These are phyloP conservation scores for Zhuliangozyma parablackwelliae DNA, from an alignment of 1,139 yeast species.

Conservation along the genomic window DNA sequence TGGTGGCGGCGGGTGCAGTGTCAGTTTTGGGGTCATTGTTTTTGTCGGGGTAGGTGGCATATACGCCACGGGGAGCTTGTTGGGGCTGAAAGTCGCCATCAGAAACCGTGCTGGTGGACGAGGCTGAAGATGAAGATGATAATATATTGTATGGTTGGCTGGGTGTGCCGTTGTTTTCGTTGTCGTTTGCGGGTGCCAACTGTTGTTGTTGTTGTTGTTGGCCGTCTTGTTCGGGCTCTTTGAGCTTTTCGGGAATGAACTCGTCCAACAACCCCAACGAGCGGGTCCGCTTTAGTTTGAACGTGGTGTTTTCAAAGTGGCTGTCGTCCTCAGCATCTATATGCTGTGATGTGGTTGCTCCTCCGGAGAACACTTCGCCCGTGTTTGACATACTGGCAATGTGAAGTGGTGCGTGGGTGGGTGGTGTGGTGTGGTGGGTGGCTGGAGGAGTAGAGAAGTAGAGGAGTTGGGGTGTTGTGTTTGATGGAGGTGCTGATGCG, in stretches of 20 bases:
- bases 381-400: constrained; percentile 7
- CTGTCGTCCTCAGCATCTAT: constrained; percentile 70
- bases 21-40: too few relatives aligned
- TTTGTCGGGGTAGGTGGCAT: too few relatives aligned
- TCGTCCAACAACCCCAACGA: constrained; percentile 80
- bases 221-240: constrained; percentile 2
- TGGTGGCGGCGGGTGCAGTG: neutral
- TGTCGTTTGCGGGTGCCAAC: constrained; percentile 1
- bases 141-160: neutral
- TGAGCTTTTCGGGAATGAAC: constrained; percentile 40
- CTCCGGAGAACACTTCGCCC: constrained; percentile 44
- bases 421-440: neutral
- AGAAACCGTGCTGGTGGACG: neutral
- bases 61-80: too few relatives aligned
- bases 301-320: constrained; percentile 68
- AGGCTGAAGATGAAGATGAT: neutral
- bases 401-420: neutral
- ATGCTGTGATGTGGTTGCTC: constrained; percentile 52
- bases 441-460: too few relatives aligned
- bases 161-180: neutral
- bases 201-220: constrained; percentile 1
- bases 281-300: constrained; percentile 75
- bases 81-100: too few relatives aligned
- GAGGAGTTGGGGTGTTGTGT: too few relatives aligned
- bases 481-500: neutral